Percentiles rank a stretch among this genome's conserved stretches.
These are phyloP conservation scores for Berberis thunbergii DNA, from an alignment of 164 flowering plant species.

Conservation along the genomic window DNA sequence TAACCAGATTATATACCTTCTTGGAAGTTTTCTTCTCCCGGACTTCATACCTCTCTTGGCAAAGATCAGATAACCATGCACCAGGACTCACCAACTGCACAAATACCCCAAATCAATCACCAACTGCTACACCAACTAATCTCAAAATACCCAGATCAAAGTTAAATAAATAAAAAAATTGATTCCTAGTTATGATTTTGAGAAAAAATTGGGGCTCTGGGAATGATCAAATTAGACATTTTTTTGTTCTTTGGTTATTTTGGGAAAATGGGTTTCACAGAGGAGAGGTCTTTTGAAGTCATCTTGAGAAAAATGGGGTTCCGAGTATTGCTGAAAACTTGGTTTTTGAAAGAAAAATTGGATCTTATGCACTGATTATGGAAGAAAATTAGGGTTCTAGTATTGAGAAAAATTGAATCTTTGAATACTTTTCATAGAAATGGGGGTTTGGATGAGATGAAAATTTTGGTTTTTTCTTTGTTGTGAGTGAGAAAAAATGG, in stretches of 20 bases:
- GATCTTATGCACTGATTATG: too few species aligned
- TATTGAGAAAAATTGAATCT: too few species aligned
- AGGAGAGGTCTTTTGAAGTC: too few species aligned
- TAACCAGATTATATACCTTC: conserved; percentile 34
- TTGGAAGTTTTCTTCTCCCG: conserved; percentile 60
- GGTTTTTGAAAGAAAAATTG: too few species aligned
- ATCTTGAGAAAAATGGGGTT: too few species aligned
- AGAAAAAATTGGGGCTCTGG: too few species aligned
- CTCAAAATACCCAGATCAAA: background rate
- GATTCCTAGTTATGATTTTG: background rate
- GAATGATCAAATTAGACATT: too few species aligned
- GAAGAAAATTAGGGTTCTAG: too few species aligned
- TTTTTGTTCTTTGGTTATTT: too few species aligned
- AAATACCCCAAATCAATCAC: background rate
- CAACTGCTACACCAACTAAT: background rate
- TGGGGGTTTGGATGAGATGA: background rate
- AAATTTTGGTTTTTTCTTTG: background rate
- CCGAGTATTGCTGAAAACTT: too few species aligned
- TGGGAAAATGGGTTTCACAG: too few species aligned
- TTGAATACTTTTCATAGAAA: background rate
- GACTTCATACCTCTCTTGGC: conserved; percentile 69
- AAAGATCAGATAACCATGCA: conserved; percentile 57
- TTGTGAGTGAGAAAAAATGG: background rate
- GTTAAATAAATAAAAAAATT: too few species aligned
- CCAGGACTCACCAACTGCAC: conserved; percentile 68